Percentiles rank a stretch among this genome's conserved stretches.
These are phyloP conservation scores for Rhododendron ovatum DNA, from an alignment of 148 eudicot species.

Conservation along the genomic window DNA sequence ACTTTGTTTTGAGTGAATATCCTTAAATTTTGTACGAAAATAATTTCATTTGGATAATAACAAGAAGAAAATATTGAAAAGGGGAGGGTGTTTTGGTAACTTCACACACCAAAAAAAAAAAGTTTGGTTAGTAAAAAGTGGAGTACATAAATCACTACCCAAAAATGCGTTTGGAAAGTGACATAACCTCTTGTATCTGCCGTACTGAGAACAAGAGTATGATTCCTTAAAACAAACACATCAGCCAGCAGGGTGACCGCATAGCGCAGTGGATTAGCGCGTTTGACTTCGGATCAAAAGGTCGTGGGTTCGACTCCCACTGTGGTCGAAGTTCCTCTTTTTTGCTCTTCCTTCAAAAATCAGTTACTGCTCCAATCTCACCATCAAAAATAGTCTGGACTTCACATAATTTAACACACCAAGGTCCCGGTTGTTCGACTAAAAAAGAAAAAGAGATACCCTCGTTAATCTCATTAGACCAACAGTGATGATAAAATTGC, in stretches of 20 bases:
- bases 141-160: too few species aligned
- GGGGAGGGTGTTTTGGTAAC: too few species aligned
- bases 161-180: too few species aligned
- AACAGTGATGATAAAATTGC: background rate
- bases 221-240: background rate
- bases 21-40: too few species aligned
- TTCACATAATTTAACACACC: background rate
- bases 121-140: too few species aligned
- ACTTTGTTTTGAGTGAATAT: too few species aligned
- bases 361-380: too few species aligned
- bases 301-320: constrained; percentile 79
- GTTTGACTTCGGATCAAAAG: constrained; percentile 77
- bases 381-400: background rate
- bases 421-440: too few species aligned
- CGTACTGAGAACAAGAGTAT: background rate
- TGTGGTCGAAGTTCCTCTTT: constrained; percentile 29
- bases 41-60: too few species aligned
- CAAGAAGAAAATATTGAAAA: too few species aligned
- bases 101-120: too few species aligned
- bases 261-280: constrained; percentile 83
- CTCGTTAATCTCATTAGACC: too few species aligned
- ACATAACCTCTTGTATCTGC: background rate
- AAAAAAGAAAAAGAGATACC: background rate
- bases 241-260: constrained; percentile 10
- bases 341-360: background rate